Conservation (phyloP, 257 asterid species). For the Leptodermis oblonga region DNA sequence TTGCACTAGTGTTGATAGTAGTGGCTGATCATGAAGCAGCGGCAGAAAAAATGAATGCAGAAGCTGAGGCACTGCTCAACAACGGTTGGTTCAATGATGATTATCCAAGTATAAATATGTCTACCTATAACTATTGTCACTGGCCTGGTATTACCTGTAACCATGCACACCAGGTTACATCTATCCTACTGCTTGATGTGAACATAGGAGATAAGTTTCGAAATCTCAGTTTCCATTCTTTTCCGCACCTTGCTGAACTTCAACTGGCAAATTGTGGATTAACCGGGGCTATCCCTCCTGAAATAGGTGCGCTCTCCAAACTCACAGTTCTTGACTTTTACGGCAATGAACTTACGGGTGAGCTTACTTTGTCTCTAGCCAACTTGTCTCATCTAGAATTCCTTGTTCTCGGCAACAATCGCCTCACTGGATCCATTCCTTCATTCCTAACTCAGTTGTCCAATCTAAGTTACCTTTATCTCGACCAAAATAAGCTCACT, state of each 20-base stretch:
- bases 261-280: neutral
- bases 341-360: neutral
- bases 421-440: neutral
- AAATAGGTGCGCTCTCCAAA: neutral
- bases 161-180: neutral
- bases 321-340: neutral
- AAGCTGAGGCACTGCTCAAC: neutral
- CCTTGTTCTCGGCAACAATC: neutral
- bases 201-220: neutral
- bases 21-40: neutral
- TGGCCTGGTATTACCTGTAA: neutral
- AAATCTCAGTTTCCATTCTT: constrained; percentile 7
- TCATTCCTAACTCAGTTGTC: too few relatives aligned
- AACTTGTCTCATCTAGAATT: neutral
- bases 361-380: neutral
- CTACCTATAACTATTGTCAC: neutral
- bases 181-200: neutral
- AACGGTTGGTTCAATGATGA: neutral
- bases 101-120: neutral
- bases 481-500: too few relatives aligned
- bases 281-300: constrained; percentile 2
- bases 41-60: neutral
- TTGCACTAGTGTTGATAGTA: neutral
- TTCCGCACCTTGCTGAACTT: neutral
- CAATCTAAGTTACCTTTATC: too few relatives aligned